Base-by-base conservation (phyloP, 1,284 basidiomycete species). In the Ceratobasidium sp. region DNA sequence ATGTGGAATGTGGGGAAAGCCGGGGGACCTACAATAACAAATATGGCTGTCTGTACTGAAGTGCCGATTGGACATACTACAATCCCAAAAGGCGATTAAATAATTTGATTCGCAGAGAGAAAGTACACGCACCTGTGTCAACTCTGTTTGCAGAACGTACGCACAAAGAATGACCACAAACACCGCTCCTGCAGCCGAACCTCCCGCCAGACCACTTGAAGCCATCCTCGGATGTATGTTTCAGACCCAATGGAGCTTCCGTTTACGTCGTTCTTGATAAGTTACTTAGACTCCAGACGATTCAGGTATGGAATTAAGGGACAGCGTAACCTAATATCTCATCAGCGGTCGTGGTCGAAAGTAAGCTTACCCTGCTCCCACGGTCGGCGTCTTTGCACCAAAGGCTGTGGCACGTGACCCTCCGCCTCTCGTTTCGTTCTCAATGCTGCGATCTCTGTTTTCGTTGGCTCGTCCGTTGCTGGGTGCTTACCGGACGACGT, bases 1-100 rank as follows among this genome's bases (percentile, higher is more conserved):
- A 22, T 9, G 27, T 51, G 44, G 29, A 24, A 17, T 17, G 29
- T 36, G 44, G 29, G n/a, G 19, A 15, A 29, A 41, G 47, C 69
- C 33, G 54, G 48, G 63, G 53, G 50, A 79, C 88, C 78, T 79
- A 93, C 92, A 95, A 92, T 77, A 94, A 83, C 77, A 95, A 89
- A 84, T 89, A 94, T 1, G 93, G 92, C 69, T 94, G 91, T 64
- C 88, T 85, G 83, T 90, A 95, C 33, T 84, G 86, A 33, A 93
- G 83, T 1, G 84, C 87, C 0, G 89, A 89, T 83, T 95, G 93
- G 15, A 94, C 89, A 83, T 93, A 91, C 91, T 93, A 79, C 22
- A 75, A 45, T 59, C 89, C 17, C 88, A 62, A 89, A 54, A 66
- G 91, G 86, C 47, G 84, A 84, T 67, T 84, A 78, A 19, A 86